A percentile compares a stretch with the other conserved stretches of the same genome.
Evolutionary conservation across 805 yeast genomes (phyloP).

Genomic region (Cyberlindnera maritima): DNA sequence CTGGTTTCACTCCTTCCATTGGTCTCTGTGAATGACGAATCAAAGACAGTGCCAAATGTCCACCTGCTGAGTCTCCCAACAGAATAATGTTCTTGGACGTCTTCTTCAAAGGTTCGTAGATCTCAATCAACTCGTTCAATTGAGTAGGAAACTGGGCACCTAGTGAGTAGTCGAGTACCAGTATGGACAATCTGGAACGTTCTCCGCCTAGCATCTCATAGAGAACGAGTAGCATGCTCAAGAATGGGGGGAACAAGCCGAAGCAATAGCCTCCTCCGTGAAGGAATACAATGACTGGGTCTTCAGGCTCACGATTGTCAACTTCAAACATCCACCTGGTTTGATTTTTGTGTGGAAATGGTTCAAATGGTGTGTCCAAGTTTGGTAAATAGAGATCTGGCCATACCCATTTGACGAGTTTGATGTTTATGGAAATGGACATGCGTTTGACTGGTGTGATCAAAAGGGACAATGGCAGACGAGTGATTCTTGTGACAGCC

Average conservation of each 20-base stretch:
- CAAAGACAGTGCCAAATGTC: slow-evolving; percentile 25
- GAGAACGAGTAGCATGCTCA: slow-evolving; percentile 3
- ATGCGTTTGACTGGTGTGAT: neutral
- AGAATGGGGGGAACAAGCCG: slow-evolving; percentile 9
- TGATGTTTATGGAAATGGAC: neutral
- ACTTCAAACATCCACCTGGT: slow-evolving; percentile 27
- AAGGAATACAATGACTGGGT: slow-evolving; percentile 17
- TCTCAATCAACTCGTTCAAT: slow-evolving; percentile 21
- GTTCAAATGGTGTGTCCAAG: neutral
- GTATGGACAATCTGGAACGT: slow-evolving; percentile 20
- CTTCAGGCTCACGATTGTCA: slow-evolving; percentile 21
- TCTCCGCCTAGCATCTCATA: slow-evolving; percentile 3
- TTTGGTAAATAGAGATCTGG: neutral
- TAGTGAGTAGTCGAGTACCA: slow-evolving; percentile 30
- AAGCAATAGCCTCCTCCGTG: slow-evolving; percentile 24
- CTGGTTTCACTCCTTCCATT: neutral
- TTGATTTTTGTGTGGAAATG: neutral
- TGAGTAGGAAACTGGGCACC: slow-evolving; percentile 27
- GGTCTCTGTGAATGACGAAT: slow-evolving; percentile 11
- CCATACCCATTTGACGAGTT: neutral
- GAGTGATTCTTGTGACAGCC: neutral
- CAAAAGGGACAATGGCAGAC: neutral
- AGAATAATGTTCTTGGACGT: slow-evolving; percentile 20
- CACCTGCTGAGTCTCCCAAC: slow-evolving; percentile 34
- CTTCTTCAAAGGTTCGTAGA: slow-evolving; percentile 18